Evolutionary conservation across 768 basidiomycete genomes (phyloP).

Genomic region (Rubroboletus satanas): DNA sequence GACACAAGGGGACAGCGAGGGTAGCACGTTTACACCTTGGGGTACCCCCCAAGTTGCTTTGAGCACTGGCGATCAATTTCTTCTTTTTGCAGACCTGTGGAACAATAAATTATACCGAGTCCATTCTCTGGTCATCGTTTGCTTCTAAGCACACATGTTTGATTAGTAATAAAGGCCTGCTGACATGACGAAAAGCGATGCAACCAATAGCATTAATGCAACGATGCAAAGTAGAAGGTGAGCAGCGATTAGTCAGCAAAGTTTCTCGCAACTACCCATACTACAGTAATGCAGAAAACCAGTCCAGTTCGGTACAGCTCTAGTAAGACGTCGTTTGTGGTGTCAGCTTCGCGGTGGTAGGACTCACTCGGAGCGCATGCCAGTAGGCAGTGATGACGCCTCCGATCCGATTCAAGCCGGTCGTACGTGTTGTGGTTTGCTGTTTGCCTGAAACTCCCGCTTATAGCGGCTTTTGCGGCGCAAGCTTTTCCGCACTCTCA

Average conservation of each 20-base stretch:
- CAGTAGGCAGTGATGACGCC: no score
- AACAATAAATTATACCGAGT: background rate
- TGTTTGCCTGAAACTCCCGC: conserved; percentile 3
- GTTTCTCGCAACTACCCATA: background rate
- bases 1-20: background rate
- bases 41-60: background rate
- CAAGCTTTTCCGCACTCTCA: conserved; percentile 13
- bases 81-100: no score
- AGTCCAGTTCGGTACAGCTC: background rate
- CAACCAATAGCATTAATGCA: background rate
- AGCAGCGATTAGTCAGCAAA: background rate
- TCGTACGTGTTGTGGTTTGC: conserved; percentile 1
- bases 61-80: background rate
- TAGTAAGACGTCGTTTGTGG: background rate
- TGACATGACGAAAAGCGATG: background rate
- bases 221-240: background rate
- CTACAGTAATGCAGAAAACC: background rate
- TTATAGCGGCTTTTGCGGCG: background rate
- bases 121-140: background rate
- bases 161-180: background rate
- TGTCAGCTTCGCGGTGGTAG: no score
- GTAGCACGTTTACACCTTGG: background rate
- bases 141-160: background rate
- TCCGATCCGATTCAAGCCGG: conserved; percentile 11
- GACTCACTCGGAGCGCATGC: background rate